Evolutionary conservation across 2,329 filamentous ascomycete species (phyloP).

Genomic region (Penicillium nordicum): DNA sequence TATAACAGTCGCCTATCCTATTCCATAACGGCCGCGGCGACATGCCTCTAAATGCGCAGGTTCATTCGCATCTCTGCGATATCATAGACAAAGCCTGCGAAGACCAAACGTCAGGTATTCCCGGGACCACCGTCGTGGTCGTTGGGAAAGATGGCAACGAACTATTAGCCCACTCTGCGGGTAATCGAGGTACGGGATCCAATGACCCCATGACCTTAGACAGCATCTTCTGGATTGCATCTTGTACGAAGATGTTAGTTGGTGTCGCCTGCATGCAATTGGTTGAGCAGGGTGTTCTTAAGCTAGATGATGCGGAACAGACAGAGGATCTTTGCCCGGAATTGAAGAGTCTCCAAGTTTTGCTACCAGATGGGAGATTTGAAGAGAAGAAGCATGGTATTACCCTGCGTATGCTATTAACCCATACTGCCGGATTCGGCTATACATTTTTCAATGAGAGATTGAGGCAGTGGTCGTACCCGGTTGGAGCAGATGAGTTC

Average conservation of each 20-base stretch:
- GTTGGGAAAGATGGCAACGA: conserved; percentile 3
- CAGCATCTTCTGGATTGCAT: conserved; percentile 56
- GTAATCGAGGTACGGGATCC: conserved; percentile 31
- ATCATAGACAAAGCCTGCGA: conserved; percentile 13
- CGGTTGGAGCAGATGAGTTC: conserved; percentile 57
- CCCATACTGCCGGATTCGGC: conserved; percentile 55
- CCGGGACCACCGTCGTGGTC: not conserved
- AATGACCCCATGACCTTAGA: conserved; percentile 47
- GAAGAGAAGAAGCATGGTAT: conserved; percentile 49
- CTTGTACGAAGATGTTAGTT: conserved; percentile 48
- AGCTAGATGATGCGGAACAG: conserved; percentile 41
- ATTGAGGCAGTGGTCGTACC: conserved; percentile 48
- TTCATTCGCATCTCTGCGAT: not conserved
- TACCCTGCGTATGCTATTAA: conserved; percentile 58
- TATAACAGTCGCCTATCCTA: not conserved
- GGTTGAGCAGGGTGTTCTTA: conserved; percentile 43
- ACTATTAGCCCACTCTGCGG: not conserved
- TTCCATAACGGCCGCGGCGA: not conserved
- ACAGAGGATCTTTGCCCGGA: conserved; percentile 44
- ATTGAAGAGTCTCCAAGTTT: conserved; percentile 42
- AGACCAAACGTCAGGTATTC: conserved; percentile 4
- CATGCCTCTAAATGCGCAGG: conserved; percentile 2
- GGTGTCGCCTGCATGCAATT: conserved; percentile 49
- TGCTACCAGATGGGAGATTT: conserved; percentile 35
- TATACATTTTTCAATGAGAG: conserved; percentile 56